Evolutionary conservation across 1,284 basidiomycete species (phyloP).

Genomic region (Moesziomyces sp.): DNA sequence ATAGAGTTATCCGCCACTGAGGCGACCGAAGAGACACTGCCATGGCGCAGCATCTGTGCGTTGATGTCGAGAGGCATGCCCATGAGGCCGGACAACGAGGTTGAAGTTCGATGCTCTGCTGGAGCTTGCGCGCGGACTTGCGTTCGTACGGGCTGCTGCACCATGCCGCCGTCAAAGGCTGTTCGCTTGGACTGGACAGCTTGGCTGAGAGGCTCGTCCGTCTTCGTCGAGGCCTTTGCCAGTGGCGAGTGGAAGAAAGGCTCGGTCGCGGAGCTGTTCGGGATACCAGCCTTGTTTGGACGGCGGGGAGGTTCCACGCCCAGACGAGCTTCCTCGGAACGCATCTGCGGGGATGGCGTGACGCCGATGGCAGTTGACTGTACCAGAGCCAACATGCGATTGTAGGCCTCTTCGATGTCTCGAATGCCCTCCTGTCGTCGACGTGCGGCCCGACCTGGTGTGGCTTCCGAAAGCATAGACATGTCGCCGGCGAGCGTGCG

Average conservation of each 20-base stretch:
- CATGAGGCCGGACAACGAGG: slow-evolving; percentile 50
- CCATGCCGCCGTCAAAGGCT: slow-evolving; percentile 9
- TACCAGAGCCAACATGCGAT: slow-evolving; percentile 52
- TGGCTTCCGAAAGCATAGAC: slow-evolving; percentile 39
- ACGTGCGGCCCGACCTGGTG: slow-evolving; percentile 39
- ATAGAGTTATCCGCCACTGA: slow-evolving; percentile 18
- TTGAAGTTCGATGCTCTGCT: slow-evolving; percentile 29
- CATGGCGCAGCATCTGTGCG: slow-evolving; percentile 35
- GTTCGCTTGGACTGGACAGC: slow-evolving; percentile 12
- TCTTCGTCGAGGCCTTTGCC: slow-evolving; percentile 42
- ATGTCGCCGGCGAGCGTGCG: slow-evolving; percentile 14
- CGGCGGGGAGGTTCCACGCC: slow-evolving; percentile 33
- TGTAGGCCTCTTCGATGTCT: slow-evolving; percentile 49
- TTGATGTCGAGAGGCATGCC: slow-evolving; percentile 44
- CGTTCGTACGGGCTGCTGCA: slow-evolving; percentile 5
- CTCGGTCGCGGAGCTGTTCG: slow-evolving; percentile 5
- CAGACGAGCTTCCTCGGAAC: slow-evolving; percentile 27
- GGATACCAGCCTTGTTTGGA: slow-evolving; percentile 21
- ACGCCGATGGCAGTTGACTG: slow-evolving; percentile 45
- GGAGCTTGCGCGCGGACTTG: slow-evolving; percentile 14
- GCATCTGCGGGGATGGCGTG: slow-evolving; percentile 47
- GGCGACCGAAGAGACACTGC: slow-evolving; percentile 30
- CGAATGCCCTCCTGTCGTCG: slow-evolving; percentile 49
- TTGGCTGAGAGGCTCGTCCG: slow-evolving; percentile 37
- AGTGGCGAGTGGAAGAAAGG: slow-evolving; percentile 30